Evolutionary conservation across 2,329 filamentous ascomycete species (phyloP).

Genomic region (Biscogniauxia sp.): DNA sequence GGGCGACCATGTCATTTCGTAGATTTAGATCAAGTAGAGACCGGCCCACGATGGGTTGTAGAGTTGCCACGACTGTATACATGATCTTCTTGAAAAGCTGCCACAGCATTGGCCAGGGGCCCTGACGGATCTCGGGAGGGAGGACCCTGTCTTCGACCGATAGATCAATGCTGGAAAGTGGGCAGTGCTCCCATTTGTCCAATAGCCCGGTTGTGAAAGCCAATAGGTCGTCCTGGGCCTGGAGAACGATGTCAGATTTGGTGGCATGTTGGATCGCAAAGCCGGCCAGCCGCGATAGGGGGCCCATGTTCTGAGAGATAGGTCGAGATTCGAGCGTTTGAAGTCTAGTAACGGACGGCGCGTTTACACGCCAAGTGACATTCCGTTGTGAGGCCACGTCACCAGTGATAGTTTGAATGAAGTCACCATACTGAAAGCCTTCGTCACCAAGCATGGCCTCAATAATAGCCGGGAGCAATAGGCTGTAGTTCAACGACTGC

Average conservation of each 20-base stretch:
- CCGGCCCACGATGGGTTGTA: conserved; percentile 72
- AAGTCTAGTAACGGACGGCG: conserved; percentile 59
- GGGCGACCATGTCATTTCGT: conserved; percentile 47
- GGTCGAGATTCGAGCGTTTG: conserved; percentile 59
- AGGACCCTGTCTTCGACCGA: conserved; percentile 64
- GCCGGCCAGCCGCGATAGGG: conserved; percentile 62
- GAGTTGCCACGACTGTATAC: conserved; percentile 70
- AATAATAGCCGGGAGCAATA: conserved; percentile 67
- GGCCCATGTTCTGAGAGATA: conserved; percentile 64
- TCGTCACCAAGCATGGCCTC: conserved; percentile 67
- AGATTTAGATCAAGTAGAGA: conserved; percentile 51
- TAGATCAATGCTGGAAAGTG: conserved; percentile 69
- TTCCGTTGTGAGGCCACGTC: conserved; percentile 61
- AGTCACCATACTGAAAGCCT: conserved; percentile 74
- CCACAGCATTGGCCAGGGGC: conserved; percentile 71
- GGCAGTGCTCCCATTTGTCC: conserved; percentile 71
- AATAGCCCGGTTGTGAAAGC: conserved; percentile 65
- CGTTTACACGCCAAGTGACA: conserved; percentile 63
- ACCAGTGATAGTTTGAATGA: conserved; percentile 66
- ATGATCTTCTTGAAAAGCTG: conserved; percentile 71
- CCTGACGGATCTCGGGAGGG: conserved; percentile 61
- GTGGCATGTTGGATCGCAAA: conserved; percentile 59
- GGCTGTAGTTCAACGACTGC: conserved; percentile 61
- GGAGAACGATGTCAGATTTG: conserved; percentile 45
- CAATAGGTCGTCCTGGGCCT: conserved; percentile 59